Conservation (phyloP, 768 basidiomycete genomes). For the Leccinum variicolor region DNA sequence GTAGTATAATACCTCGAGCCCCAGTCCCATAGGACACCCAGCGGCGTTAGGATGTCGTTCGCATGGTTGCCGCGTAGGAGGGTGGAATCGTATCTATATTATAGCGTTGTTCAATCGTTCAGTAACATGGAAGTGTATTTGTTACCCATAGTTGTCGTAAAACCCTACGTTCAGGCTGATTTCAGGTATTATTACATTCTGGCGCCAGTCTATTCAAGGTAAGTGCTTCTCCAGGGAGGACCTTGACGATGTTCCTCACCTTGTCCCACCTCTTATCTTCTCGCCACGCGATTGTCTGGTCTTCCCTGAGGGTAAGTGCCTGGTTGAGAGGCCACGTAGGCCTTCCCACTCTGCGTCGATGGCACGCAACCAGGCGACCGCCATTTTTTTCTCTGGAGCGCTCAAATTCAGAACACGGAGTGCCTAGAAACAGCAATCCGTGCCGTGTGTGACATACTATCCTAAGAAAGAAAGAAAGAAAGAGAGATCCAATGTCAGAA, state of each 20-base stretch:
- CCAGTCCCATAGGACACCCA: too few relatives aligned
- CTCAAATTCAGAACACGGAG: conserved; percentile 49
- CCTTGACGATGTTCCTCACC: conserved; percentile 37
- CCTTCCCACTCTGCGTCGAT: conserved; percentile 38
- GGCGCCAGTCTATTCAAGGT: too few relatives aligned
- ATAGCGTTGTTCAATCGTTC: too few relatives aligned
- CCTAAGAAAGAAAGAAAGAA: conserved; percentile 35
- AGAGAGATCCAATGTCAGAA: too few relatives aligned
- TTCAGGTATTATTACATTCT: too few relatives aligned
- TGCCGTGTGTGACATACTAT: conserved; percentile 68
- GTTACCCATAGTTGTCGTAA: too few relatives aligned
- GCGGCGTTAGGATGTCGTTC: too few relatives aligned
- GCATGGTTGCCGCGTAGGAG: too few relatives aligned
- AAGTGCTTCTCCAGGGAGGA: too few relatives aligned
- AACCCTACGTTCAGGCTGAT: too few relatives aligned
- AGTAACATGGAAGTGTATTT: too few relatives aligned
- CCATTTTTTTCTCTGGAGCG: conserved; percentile 46
- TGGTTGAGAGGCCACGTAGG: conserved; percentile 29
- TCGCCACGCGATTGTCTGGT: conserved; percentile 53
- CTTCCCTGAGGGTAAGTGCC: conserved; percentile 49
- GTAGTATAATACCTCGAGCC: not conserved
- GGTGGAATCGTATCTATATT: too few relatives aligned
- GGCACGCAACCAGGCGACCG: conserved; percentile 53
- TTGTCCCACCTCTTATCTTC: conserved; percentile 53
- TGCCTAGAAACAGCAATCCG: conserved; percentile 55